Base-by-base conservation (phyloP, 2,329 filamentous ascomycete species). In the Orbilia quercus region DNA sequence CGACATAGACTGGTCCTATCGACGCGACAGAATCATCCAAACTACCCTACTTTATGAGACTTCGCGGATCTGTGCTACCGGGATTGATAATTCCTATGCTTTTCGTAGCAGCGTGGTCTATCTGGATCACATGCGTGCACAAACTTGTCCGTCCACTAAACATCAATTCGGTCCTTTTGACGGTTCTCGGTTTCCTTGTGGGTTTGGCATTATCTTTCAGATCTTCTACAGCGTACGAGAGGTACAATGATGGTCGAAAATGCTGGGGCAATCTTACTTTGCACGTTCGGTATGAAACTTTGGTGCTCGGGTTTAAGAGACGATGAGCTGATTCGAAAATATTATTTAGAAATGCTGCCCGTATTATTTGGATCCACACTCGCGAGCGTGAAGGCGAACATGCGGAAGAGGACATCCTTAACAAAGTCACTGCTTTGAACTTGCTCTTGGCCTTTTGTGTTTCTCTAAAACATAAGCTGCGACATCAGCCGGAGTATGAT, bases 351-450 rank as follows among this genome's bases (percentile, higher is more conserved):
- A 87, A 85, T 66, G 78, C 88, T 48, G 84, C 86, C 1, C 88
- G 93, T 18, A 84, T 91, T 9, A 91, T 95, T 79, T 97, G 93
- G 93, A 84, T 96, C 28, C 90, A 96, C 77, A 84, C 86, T 4
- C 78, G 81, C 2, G 90, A 91, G 79, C 83, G 89, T n/a, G 82
- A 85, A 76, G 83, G 84, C 36, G 82, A 86, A 47, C 59, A 82
- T 7, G 84, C 84, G 16, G 91, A 91, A 77, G 84, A 89, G 45
- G 88, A 90, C 76, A 78, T 92, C 1, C 83, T 94, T 9, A 85
- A 83, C 63, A 94, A 93, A 81, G 79, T 91, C 81, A 82, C 88
- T 12, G 88, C 88, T 3, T 86, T 95, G 80, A 94, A 95, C 79
- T 84, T 95, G 2, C 84, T 95, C 75, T 85, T 91, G 22, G 90